Conservation (phyloP, 257 asterid genomes). For the Ehretia macrophylla region DNA sequence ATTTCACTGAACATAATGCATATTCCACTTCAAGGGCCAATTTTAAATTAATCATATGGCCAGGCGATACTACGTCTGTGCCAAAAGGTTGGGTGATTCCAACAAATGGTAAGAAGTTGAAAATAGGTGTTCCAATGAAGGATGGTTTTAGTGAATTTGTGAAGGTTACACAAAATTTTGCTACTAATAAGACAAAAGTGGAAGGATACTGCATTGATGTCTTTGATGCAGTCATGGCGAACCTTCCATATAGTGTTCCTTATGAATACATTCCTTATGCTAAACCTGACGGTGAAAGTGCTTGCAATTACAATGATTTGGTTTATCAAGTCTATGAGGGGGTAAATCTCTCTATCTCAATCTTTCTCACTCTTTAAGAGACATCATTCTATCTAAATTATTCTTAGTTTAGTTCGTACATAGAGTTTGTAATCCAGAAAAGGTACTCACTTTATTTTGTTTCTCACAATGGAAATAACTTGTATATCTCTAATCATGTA, state of each 20-base stretch:
- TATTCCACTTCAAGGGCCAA: conserved; percentile 26
- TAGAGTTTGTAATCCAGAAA: no score
- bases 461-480: no score
- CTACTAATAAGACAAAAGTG: conserved; percentile 20
- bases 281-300: conserved; percentile 22
- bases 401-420: no score
- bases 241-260: conserved; percentile 34
- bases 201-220: conserved; percentile 45
- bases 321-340: conserved; percentile 39
- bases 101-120: conserved; percentile 38
- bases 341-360: conserved; percentile 29
- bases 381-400: no score
- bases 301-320: conserved; percentile 26
- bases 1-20: not conserved
- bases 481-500: not conserved
- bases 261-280: conserved; percentile 42
- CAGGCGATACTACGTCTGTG: no score
- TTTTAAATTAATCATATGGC: conserved; percentile 38
- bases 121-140: conserved; percentile 43
- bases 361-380: not conserved
- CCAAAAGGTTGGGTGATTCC: no score
- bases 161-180: conserved; percentile 22
- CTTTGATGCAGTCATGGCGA: conserved; percentile 43
- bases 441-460: no score
- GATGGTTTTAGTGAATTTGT: conserved; percentile 38